Evolutionary conservation across 805 yeast species (phyloP).

Genomic region (Saccharomycopsis amapae): DNA sequence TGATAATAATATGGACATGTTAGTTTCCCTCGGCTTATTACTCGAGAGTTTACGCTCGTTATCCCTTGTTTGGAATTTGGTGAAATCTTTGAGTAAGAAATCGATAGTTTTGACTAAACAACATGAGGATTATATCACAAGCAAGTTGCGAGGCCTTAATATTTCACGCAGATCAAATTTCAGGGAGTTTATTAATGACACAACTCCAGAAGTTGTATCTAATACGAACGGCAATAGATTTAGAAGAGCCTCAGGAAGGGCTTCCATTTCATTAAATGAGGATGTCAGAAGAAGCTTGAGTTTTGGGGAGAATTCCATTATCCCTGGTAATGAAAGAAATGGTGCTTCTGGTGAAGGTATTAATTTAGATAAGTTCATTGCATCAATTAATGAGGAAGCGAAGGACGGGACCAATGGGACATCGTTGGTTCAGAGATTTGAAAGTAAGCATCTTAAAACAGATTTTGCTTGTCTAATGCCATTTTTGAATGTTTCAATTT

Average conservation of each 20-base stretch:
- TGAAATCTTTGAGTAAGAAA: constrained; percentile 5
- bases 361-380: constrained; percentile 3
- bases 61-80: constrained; percentile 15
- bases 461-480: too few relatives aligned
- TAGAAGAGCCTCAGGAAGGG: neutral
- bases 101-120: neutral
- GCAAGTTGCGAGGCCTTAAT: neutral
- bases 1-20: neutral
- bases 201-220: constrained; percentile 6
- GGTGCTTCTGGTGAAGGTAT: neutral
- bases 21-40: constrained; percentile 1
- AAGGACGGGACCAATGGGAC: too few relatives aligned
- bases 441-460: too few relatives aligned
- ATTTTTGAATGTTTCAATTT: too few relatives aligned
- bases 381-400: constrained; percentile 1
- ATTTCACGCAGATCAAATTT: neutral
- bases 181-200: constrained; percentile 9
- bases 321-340: too few relatives aligned
- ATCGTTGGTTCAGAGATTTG: too few relatives aligned
- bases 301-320: too few relatives aligned
- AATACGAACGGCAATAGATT: neutral
- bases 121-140: neutral
- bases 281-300: too few relatives aligned
- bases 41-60: constrained; percentile 15
- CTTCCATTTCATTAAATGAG: neutral